A percentile compares a stretch with the other conserved stretches of the same genome.
Conservation (phyloP, 495 filamentous ascomycete species). For the Daldinia childiae region DNA sequence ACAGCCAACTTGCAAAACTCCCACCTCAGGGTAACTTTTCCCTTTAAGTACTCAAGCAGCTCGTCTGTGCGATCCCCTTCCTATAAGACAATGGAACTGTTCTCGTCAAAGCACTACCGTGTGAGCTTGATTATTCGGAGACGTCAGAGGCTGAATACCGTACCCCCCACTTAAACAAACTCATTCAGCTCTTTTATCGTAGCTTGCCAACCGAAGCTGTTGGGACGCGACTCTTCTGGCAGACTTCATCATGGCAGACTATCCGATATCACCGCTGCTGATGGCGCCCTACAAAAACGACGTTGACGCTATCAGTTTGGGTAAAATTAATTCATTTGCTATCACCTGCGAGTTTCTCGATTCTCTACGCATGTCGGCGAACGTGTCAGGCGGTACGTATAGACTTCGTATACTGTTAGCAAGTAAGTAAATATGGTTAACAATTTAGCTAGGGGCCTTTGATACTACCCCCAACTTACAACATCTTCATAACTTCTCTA, state of each 20-base stretch:
- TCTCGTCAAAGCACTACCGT: background rate
- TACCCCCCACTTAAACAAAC: background rate
- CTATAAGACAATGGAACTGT: slow-evolving; percentile 19
- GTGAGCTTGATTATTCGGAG: slow-evolving; percentile 8
- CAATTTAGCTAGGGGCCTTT: background rate
- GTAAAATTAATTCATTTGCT: slow-evolving; percentile 8
- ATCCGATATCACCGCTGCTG: background rate
- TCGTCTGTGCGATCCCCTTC: background rate
- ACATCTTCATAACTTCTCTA: background rate
- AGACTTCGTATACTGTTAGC: background rate
- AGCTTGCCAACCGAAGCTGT: background rate
- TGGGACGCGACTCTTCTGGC: background rate
- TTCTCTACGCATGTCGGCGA: background rate
- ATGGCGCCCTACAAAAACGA: background rate
- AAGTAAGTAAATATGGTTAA: slow-evolving; percentile 8
- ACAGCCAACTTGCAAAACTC: background rate
- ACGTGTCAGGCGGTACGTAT: slow-evolving; percentile 11
- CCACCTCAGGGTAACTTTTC: background rate
- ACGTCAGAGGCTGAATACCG: background rate
- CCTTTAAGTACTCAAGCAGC: background rate
- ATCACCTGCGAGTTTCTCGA: slow-evolving; percentile 26
- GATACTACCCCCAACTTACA: slow-evolving; percentile 6
- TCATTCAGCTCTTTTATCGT: slow-evolving; percentile 2
- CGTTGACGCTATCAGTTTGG: background rate
- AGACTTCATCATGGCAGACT: slow-evolving; percentile 9